These are phyloP conservation scores for Purpureocillium lavendulum DNA, from an alignment of 2,329 filamentous ascomycete genomes.

Conservation along the genomic window DNA sequence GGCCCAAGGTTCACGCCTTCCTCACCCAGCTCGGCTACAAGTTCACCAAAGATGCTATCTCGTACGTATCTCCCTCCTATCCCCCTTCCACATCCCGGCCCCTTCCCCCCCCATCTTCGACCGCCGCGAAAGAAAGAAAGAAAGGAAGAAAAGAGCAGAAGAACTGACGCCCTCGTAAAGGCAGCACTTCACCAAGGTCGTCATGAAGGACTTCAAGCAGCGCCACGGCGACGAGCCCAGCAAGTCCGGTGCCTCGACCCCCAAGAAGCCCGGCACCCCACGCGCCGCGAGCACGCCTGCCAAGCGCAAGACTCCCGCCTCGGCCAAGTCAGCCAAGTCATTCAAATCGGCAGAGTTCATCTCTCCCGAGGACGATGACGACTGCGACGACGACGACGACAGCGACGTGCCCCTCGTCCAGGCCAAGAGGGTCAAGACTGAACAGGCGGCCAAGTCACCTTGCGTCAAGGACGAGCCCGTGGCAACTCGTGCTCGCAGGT, in stretches of 20 bases:
- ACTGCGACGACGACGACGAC: conserved; percentile 4
- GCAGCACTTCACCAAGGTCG: conserved; percentile 29
- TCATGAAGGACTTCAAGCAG: conserved; percentile 25
- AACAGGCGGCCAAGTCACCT: conserved; percentile 10
- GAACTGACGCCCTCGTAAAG: too few relatives aligned
- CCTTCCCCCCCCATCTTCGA: background rate
- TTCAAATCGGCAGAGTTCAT: background rate
- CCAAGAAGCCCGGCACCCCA: conserved; percentile 8
- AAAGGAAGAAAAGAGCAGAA: too few relatives aligned
- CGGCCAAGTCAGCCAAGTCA: background rate
- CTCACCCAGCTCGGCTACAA: conserved; percentile 24
- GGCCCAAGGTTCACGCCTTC: conserved; percentile 19
- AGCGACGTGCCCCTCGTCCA: conserved; percentile 7
- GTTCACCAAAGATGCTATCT: conserved; percentile 30
- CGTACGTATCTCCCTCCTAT: conserved; percentile 16
- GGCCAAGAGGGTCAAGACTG: conserved; percentile 23
- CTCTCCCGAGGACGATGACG: conserved; percentile 10
- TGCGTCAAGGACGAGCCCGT: conserved; percentile 11
- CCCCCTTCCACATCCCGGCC: background rate
- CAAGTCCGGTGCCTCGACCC: conserved; percentile 3
- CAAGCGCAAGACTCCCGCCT: conserved; percentile 1
- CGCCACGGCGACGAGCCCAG: conserved; percentile 12
- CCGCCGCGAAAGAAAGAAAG: too few relatives aligned
- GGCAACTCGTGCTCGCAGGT: conserved; percentile 9
- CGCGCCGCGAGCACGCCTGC: too few relatives aligned